phyloP scores from a whole-genome alignment of 2,329 filamentous ascomycete species.

The Fusarium sp. region DNA sequence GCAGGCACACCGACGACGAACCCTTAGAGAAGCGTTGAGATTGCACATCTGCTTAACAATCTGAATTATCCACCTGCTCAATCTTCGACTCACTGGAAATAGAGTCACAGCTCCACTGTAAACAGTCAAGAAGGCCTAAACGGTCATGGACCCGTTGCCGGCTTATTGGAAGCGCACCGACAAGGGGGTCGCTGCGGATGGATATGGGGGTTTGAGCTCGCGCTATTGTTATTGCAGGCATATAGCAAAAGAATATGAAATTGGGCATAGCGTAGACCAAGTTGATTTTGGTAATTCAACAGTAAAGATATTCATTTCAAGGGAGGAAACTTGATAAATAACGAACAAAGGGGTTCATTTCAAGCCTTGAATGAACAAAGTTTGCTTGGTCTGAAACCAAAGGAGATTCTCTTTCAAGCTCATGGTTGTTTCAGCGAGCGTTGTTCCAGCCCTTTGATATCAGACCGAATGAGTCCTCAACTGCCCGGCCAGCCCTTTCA shows the following conservation, averaged over 20 bases:
- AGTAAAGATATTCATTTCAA: conserved; percentile 25
- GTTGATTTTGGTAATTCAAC: conserved; percentile 16
- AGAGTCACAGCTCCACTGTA: conserved; percentile 42
- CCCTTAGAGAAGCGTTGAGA: conserved; percentile 27
- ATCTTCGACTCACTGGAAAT: conserved; percentile 35
- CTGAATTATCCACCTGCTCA: conserved; percentile 41
- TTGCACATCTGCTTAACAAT: conserved; percentile 42
- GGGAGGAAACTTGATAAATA: conserved; percentile 11
- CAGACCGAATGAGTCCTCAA: conserved; percentile 10
- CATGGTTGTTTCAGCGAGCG: conserved; percentile 18
- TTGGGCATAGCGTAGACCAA: conserved; percentile 35
- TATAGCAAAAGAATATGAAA: conserved; percentile 38
- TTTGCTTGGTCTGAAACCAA: conserved; percentile 11
- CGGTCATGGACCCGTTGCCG: conserved; percentile 42
- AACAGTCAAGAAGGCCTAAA: conserved; percentile 35
- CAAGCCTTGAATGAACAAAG: conserved; percentile 1
- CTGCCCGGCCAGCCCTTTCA: conserved; percentile 29
- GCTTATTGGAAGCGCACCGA: conserved; percentile 42
- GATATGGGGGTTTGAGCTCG: conserved; percentile 33
- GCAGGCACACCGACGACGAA: conserved; percentile 20
- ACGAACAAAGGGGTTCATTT: conserved; percentile 28
- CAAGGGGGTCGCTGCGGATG: conserved; percentile 31
- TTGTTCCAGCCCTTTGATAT: conserved; percentile 16
- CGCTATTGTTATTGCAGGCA: conserved; percentile 46
- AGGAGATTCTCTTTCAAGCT: conserved; percentile 12